These are phyloP conservation scores for Phytophthora nicotianae DNA, from an alignment of 352 stramenopile species.

Conservation along the genomic window DNA sequence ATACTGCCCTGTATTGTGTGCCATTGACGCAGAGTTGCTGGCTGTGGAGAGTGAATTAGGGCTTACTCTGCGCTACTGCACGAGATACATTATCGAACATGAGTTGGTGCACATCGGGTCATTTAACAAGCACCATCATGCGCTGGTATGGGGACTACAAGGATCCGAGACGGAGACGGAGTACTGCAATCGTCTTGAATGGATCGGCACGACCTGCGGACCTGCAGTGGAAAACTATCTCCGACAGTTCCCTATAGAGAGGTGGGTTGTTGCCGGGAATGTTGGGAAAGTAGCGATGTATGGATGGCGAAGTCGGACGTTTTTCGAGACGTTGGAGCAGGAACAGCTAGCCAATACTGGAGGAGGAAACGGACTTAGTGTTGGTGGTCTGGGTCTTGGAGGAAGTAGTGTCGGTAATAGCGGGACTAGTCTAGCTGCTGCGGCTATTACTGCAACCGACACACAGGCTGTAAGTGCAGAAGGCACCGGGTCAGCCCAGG, in stretches of 20 bases:
- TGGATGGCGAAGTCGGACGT: slow-evolving; percentile 56
- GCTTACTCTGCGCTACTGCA: slow-evolving; percentile 59
- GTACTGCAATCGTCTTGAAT: slow-evolving; percentile 59
- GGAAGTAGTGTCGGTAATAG: not conserved
- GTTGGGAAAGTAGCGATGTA: slow-evolving; percentile 48
- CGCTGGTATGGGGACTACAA: slow-evolving; percentile 60
- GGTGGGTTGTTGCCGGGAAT: slow-evolving; percentile 55
- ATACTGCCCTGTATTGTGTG: slow-evolving; percentile 50
- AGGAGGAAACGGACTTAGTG: not conserved
- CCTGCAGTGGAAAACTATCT: slow-evolving; percentile 45
- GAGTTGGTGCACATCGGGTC: slow-evolving; percentile 42
- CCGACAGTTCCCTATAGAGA: slow-evolving; percentile 49
- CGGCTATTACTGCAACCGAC: slow-evolving; percentile 10
- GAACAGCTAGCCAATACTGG: slow-evolving; percentile 23
- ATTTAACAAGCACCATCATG: slow-evolving; percentile 56
- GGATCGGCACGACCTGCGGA: slow-evolving; percentile 56
- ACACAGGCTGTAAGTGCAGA: not conserved
- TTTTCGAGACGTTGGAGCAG: slow-evolving; percentile 42
- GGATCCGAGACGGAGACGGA: slow-evolving; percentile 46
- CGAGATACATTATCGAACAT: slow-evolving; percentile 56
- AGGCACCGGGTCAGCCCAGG: slow-evolving; percentile 2
- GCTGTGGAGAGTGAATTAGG: slow-evolving; percentile 43
- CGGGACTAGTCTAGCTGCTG: slow-evolving; percentile 7
- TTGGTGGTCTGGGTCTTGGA: slow-evolving; percentile 14
- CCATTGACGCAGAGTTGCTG: slow-evolving; percentile 42